Evolutionary conservation across 495 filamentous ascomycete species (phyloP), one percentile per base, ranked within the genome.

Genomic region (Darksidea phi): DNA sequence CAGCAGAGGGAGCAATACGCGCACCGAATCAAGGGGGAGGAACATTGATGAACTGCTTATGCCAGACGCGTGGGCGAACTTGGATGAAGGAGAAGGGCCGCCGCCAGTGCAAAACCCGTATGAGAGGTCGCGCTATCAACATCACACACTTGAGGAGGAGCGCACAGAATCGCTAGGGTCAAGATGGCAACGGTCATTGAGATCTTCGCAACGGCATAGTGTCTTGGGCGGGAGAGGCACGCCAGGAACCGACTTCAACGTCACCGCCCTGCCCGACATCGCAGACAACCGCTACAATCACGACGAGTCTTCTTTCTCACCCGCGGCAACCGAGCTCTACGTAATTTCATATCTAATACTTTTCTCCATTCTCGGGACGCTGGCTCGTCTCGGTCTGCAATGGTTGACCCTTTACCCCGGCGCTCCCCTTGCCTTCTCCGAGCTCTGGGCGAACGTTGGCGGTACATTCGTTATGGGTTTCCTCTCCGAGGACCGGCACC

Each of bases 381-480:
- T 97, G 26, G 84, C 91, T 11, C 81, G 93, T 10, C 80, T 97
- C 0, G 92, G 91, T 21, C 75, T 97, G 1, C 84, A 92, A 68
- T 84, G 88, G 46, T 75, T 98, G 24, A 93, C 91, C 3, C 83
- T 82, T 57, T 97, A 96, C 74, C 82, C 86, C 10, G 87, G 87
- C 20, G 82, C 88, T 0, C 91, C 91, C 4, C 76, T 92, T 25
- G 75, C 85, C 2, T 90, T 87, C 32, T 77, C 83, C 42, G 85
- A 90, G 2, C 74, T 96, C 28, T 98, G 94, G 94, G 88, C 93
- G 45, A 96, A 98, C 67, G 87, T 96, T 60, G 82, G 75, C n/a
- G 94, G 94, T 10, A 86, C 85, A 56, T 65, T 95, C 0, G 57
- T 96, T 46, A 86, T 98, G 82, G 93, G 94, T 18, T 95, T 95